A percentile compares a stretch with the other conserved stretches of the same genome.
These are phyloP conservation scores for Sporothrix curviconia DNA, from an alignment of 2,329 filamentous ascomycete species.

Conservation along the genomic window DNA sequence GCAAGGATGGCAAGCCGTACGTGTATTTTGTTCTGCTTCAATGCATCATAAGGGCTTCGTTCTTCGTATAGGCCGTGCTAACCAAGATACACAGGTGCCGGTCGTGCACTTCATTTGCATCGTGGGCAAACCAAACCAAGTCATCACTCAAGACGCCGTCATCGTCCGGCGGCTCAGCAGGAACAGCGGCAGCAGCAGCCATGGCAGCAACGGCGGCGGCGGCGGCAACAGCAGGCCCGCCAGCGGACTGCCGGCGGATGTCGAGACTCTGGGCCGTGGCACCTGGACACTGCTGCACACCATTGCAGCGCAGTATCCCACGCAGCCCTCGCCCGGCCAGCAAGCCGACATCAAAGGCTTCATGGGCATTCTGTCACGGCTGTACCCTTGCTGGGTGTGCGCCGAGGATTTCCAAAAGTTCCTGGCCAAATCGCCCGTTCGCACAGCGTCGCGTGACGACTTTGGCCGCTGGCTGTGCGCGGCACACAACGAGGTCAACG, in stretches of 20 bases:
- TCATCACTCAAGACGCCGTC: slow-evolving; percentile 32
- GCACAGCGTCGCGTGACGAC: slow-evolving; percentile 53
- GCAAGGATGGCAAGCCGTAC: slow-evolving; percentile 77
- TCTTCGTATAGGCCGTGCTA: neutral
- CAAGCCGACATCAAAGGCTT: slow-evolving; percentile 74
- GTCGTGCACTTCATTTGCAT: slow-evolving; percentile 61
- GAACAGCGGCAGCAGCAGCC: slow-evolving; percentile 25
- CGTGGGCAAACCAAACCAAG: slow-evolving; percentile 51
- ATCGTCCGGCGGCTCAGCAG: slow-evolving; percentile 24
- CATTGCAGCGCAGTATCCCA: slow-evolving; percentile 81
- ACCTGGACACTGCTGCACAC: slow-evolving; percentile 93
- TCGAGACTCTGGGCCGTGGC: slow-evolving; percentile 76
- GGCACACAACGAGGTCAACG: slow-evolving; percentile 81
- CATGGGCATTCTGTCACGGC: slow-evolving; percentile 69
- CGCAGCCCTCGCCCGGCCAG: slow-evolving; percentile 56
- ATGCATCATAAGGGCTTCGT: neutral
- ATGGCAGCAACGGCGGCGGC: slow-evolving; percentile 25
- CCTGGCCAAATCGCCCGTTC: slow-evolving; percentile 65
- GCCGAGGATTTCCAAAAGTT: slow-evolving; percentile 85
- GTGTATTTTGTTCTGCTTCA: neutral
- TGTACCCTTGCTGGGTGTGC: slow-evolving; percentile 96
- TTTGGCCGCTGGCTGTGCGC: slow-evolving; percentile 80
- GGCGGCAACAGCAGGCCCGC: slow-evolving; percentile 29
- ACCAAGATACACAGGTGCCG: slow-evolving; percentile 52
- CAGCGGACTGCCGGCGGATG: slow-evolving; percentile 76